Conservation (phyloP, 2,329 filamentous ascomycete species). For the Neofusicoccum sp. region DNA sequence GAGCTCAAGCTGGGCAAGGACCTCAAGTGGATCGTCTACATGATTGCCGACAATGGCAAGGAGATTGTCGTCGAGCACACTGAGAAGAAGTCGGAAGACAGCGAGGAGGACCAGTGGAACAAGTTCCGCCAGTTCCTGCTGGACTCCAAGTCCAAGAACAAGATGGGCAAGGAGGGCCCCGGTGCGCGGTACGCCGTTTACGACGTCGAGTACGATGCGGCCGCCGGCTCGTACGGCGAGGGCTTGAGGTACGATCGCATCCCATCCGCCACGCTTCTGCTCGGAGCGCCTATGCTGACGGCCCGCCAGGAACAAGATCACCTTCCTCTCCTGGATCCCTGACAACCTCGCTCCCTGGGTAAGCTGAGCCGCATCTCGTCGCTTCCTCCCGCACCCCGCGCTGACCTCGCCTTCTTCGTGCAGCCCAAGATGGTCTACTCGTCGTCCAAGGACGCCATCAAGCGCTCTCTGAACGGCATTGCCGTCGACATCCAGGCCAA, state of each 20-base stretch:
- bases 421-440: conserved; percentile 90
- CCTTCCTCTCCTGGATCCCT: conserved; percentile 78
- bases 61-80: conserved; percentile 79
- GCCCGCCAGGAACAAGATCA: conserved; percentile 64
- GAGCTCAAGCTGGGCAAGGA: conserved; percentile 81
- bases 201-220: conserved; percentile 73
- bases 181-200: conserved; percentile 84
- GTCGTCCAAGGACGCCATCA: conserved; percentile 84
- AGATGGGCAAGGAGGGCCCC: conserved; percentile 57
- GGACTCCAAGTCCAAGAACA: conserved; percentile 72
- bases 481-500: conserved; percentile 81
- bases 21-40: conserved; percentile 83
- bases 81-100: conserved; percentile 46
- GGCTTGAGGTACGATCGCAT: conserved; percentile 59
- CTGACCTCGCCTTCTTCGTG: background rate
- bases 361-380: conserved; percentile 39
- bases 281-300: background rate
- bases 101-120: conserved; percentile 65
- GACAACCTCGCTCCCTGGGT: conserved; percentile 81
- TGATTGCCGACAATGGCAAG: conserved; percentile 81
- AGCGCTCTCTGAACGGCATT: conserved; percentile 75
- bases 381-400: background rate
- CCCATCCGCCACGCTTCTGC: background rate
- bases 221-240: conserved; percentile 64
- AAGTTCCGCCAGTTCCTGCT: conserved; percentile 76